Evolutionary conservation across 306 rosid genomes (phyloP).

Genomic region (Ochetophila trinervis): DNA sequence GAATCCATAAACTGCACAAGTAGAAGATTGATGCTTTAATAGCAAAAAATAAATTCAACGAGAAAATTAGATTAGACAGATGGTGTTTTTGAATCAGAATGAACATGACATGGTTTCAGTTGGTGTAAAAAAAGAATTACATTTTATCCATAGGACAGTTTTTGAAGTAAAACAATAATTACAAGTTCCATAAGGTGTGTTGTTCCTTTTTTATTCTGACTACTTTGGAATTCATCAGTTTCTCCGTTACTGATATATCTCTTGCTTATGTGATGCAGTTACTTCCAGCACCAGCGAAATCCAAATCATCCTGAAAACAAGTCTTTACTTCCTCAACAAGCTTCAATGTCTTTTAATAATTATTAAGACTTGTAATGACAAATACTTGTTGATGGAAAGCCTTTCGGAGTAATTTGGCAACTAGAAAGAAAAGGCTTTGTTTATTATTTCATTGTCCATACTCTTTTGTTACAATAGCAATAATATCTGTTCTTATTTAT

Average conservation of each 20-base stretch:
- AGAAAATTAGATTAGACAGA: too few species aligned
- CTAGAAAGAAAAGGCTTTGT: slow-evolving; percentile 20
- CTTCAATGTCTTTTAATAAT: slow-evolving; percentile 38
- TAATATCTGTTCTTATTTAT: slow-evolving; percentile 7
- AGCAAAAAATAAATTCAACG: too few species aligned
- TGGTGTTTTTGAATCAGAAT: too few species aligned
- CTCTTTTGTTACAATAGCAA: slow-evolving; percentile 26
- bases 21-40: background rate
- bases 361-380: slow-evolving; percentile 28
- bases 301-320: slow-evolving; percentile 58
- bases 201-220: background rate
- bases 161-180: too few species aligned
- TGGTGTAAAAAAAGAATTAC: too few species aligned
- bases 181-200: background rate
- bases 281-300: slow-evolving; percentile 71
- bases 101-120: too few species aligned
- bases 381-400: slow-evolving; percentile 37
- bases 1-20: background rate
- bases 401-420: slow-evolving; percentile 28
- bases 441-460: background rate
- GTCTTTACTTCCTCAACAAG: slow-evolving; percentile 15
- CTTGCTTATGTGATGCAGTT: slow-evolving; percentile 53
- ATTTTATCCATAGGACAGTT: too few species aligned
- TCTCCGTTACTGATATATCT: slow-evolving; percentile 22
- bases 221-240: background rate